Percentiles rank a stretch among this genome's conserved stretches.
Conservation (phyloP, 805 yeast species). For the Yarrowia sp. region DNA sequence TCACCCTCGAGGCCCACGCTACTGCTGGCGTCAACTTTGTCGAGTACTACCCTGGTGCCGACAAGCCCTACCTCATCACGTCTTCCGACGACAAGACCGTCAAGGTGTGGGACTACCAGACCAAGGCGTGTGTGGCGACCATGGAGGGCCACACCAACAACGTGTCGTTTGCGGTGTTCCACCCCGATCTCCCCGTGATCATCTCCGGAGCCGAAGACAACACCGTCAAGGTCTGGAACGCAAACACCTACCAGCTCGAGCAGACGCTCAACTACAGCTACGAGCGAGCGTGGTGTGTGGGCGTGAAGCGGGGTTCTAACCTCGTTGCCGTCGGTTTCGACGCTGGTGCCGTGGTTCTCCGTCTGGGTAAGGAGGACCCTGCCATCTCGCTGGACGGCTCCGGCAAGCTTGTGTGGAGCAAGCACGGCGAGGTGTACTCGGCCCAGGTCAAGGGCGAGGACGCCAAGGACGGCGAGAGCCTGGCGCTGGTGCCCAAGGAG, state of each 20-base stretch:
- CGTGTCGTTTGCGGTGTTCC: slow-evolving; percentile 96
- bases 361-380: slow-evolving; percentile 94
- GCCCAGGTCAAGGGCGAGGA: slow-evolving; percentile 77
- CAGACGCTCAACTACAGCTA: slow-evolving; percentile 88
- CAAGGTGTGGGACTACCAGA: slow-evolving; percentile 96
- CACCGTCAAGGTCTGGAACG: slow-evolving; percentile 91
- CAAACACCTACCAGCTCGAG: slow-evolving; percentile 91
- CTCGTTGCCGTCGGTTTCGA: slow-evolving; percentile 92
- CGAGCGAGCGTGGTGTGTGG: slow-evolving; percentile 97
- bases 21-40: slow-evolving; percentile 94
- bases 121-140: slow-evolving; percentile 93
- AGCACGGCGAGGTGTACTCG: slow-evolving; percentile 86
- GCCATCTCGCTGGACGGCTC: slow-evolving; percentile 89
- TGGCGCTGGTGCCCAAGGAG: slow-evolving; percentile 83
- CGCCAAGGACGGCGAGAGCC: slow-evolving; percentile 79
- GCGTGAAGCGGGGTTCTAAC: slow-evolving; percentile 75
- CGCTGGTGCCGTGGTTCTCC: slow-evolving; percentile 87
- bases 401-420: slow-evolving; percentile 91
- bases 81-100: slow-evolving; percentile 89
- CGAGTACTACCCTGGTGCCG: slow-evolving; percentile 96
- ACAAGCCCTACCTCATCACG: slow-evolving; percentile 93
- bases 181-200: slow-evolving; percentile 94
- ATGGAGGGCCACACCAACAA: slow-evolving; percentile 92
- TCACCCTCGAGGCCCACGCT: slow-evolving; percentile 89
- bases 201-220: slow-evolving; percentile 98